These are phyloP conservation scores for Halteria grandinella DNA, from an alignment of 73 alveolate genomes.

Conservation along the genomic window DNA sequence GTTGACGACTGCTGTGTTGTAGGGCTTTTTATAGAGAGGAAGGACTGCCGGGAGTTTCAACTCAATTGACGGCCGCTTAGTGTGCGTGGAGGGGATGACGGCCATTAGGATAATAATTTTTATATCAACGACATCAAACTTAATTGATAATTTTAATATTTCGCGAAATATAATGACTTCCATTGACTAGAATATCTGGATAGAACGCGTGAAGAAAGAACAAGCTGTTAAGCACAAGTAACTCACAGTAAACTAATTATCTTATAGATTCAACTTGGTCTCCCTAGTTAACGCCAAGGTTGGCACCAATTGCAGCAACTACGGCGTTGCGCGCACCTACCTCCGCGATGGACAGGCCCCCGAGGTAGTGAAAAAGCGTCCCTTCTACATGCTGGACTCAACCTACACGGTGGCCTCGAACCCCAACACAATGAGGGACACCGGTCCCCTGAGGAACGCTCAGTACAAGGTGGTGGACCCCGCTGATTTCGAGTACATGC, in stretches of 20 bases:
- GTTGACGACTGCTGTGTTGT: too few relatives aligned
- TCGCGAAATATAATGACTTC: constrained; percentile 7
- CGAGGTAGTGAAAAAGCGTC: constrained; percentile 32
- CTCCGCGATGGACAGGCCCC: constrained; percentile 45
- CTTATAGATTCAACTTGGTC: constrained; percentile 6
- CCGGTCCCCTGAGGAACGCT: constrained; percentile 70
- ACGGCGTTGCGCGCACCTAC: constrained; percentile 31
- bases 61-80: too few relatives aligned
- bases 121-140: too few relatives aligned
- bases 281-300: constrained; percentile 14
- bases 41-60: too few relatives aligned
- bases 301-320: constrained; percentile 2
- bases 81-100: too few relatives aligned
- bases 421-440: constrained; percentile 73
- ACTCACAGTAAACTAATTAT: neutral
- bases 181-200: constrained; percentile 61
- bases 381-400: constrained; percentile 69
- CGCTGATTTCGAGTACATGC: too few relatives aligned
- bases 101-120: too few relatives aligned
- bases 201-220: constrained; percentile 65
- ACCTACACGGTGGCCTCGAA: constrained; percentile 61
- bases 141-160: neutral
- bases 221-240: constrained; percentile 44
- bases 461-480: constrained; percentile 40
- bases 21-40: too few relatives aligned